phyloP scores from a whole-genome alignment of 2,329 filamentous ascomycete species.

The Blumeriella jaapii region DNA sequence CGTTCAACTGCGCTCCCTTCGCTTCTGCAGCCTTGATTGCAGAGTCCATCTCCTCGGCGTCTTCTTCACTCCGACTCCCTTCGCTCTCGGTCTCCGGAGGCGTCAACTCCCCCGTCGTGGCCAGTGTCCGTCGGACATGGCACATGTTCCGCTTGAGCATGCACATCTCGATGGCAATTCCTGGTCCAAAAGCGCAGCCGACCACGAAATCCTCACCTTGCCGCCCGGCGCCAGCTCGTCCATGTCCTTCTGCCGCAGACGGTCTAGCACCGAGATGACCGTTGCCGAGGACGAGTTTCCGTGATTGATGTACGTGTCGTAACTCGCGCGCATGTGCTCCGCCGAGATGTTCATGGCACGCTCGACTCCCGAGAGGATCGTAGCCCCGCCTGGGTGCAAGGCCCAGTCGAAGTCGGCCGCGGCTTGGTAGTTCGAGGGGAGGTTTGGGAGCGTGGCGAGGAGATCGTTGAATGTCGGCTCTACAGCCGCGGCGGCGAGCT shows the following conservation, averaged over 20 bases:
- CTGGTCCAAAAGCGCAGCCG: conserved; percentile 59
- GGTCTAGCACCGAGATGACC: conserved; percentile 55
- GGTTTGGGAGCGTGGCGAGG: conserved; percentile 33
- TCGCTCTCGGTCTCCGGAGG: conserved; percentile 26
- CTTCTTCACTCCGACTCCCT: conserved; percentile 19
- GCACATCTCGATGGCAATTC: conserved; percentile 57
- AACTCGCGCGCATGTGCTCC: conserved; percentile 58
- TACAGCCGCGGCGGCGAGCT: conserved; percentile 40
- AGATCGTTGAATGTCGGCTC: conserved; percentile 43
- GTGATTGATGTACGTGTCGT: conserved; percentile 55
- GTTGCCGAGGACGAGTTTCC: conserved; percentile 62
- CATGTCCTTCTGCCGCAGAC: conserved; percentile 48
- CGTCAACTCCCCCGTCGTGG: conserved; percentile 20
- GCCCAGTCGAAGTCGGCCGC: conserved; percentile 60
- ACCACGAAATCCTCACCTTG: conserved; percentile 45
- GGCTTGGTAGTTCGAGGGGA: conserved; percentile 34
- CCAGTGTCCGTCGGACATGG: conserved; percentile 18
- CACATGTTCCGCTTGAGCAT: conserved; percentile 38
- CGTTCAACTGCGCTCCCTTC: conserved; percentile 11
- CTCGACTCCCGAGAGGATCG: conserved; percentile 54
- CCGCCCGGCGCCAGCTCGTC: conserved; percentile 41
- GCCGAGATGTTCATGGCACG: conserved; percentile 43
- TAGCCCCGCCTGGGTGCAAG: conserved; percentile 57
- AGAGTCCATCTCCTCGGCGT: conserved; percentile 9
- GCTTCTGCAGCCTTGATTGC: conserved; percentile 14